Conservation (phyloP, 192 early-diverging fungal genomes). For the Neocallimastix lanati region DNA sequence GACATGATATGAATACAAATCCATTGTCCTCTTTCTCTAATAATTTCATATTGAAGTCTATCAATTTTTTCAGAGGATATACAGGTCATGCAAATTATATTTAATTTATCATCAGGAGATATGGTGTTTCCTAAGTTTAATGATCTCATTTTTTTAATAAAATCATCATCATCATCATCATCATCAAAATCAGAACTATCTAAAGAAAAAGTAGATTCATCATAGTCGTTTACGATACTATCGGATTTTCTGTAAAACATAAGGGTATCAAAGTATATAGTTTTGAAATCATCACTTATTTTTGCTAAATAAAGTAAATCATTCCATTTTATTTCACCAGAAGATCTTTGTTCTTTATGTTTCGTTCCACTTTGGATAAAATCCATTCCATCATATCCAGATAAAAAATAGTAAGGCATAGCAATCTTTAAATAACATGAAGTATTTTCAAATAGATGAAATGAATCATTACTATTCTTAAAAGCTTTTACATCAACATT, state of each 20-base stretch:
- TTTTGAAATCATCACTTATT: neutral
- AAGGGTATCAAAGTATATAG: neutral
- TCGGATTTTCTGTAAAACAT: too few relatives aligned
- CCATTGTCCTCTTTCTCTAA: too few relatives aligned
- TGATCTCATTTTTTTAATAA: too few relatives aligned
- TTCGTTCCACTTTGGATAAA: neutral
- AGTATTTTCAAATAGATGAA: too few relatives aligned
- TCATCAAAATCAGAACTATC: slow-evolving; percentile 3
- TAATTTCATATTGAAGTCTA: neutral
- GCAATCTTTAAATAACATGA: too few relatives aligned
- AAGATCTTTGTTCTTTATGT: neutral
- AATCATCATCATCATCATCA: slow-evolving; percentile 43
- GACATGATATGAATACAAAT: too few relatives aligned
- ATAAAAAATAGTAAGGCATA: neutral
- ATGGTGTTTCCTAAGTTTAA: too few relatives aligned
- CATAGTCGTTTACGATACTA: too few relatives aligned
- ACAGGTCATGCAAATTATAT: too few relatives aligned
- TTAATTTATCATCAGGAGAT: too few relatives aligned
- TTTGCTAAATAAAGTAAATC: neutral
- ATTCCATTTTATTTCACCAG: neutral
- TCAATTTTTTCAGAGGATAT: slow-evolving; percentile 32
- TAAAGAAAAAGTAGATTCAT: neutral
- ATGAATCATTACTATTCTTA: too few relatives aligned
- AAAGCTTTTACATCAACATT: neutral
- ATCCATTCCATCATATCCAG: neutral